A percentile compares a stretch with the other conserved stretches of the same genome.
phyloP scores from a whole-genome alignment of 441 rosid genomes.

The Populus hybrid region DNA sequence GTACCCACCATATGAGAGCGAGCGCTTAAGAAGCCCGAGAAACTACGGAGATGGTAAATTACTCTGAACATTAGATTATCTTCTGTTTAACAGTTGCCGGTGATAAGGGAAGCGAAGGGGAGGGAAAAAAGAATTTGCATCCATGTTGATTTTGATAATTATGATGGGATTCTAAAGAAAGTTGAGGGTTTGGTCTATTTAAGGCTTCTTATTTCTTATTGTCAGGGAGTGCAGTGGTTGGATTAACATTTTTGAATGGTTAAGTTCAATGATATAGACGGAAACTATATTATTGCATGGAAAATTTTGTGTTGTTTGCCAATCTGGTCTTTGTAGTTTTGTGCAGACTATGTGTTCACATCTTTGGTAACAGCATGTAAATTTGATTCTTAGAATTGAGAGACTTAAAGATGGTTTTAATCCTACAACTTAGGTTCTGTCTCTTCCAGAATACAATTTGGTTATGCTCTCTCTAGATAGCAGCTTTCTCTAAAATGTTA shows the following conservation, averaged over 20 bases:
- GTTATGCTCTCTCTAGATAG: background rate
- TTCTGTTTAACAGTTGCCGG: background rate
- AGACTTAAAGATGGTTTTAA: background rate
- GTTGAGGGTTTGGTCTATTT: background rate
- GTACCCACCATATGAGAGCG: conserved; percentile 48
- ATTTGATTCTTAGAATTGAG: background rate
- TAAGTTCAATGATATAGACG: background rate
- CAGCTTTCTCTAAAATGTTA: background rate
- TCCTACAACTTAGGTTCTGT: background rate
- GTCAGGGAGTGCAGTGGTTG: background rate
- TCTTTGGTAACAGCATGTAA: background rate
- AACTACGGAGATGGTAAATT: conserved; percentile 47
- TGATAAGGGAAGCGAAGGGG: background rate
- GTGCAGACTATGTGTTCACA: background rate
- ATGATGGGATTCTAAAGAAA: background rate
- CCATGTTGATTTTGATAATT: background rate
- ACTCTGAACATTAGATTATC: background rate
- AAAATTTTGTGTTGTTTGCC: background rate
- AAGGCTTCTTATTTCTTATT: background rate
- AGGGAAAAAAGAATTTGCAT: background rate
- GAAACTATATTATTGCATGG: background rate
- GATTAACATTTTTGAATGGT: background rate
- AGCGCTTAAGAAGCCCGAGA: conserved; percentile 49
- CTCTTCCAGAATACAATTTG: background rate
- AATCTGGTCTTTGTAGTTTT: background rate